A percentile compares a stretch with the other conserved stretches of the same genome.
These are phyloP conservation scores for Starmera caribaea DNA, from an alignment of 805 yeast species.

Conservation along the genomic window DNA sequence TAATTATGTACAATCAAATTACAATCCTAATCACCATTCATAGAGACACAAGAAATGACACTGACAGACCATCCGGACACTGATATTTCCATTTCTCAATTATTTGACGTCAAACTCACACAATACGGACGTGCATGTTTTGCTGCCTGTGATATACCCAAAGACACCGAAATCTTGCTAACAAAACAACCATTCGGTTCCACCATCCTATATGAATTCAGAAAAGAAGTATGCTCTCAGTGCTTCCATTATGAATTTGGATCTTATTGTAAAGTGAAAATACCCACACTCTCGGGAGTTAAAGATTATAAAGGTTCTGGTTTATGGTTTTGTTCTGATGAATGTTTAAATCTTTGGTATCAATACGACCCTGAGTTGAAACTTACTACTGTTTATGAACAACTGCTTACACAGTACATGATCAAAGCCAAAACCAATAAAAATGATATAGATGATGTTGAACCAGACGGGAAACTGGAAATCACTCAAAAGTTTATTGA, in stretches of 20 bases:
- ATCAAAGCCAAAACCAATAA: conserved; percentile 20
- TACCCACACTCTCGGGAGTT: conserved; percentile 8
- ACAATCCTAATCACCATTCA: too few species aligned
- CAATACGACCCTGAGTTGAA: conserved; percentile 25
- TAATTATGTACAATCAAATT: too few species aligned
- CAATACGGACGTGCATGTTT: conserved; percentile 56
- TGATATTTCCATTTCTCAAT: conserved; percentile 18
- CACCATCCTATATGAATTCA: conserved; percentile 40
- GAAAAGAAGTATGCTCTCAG: conserved; percentile 50
- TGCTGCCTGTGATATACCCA: conserved; percentile 29
- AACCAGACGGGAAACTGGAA: conserved; percentile 3
- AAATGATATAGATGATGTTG: conserved; percentile 5
- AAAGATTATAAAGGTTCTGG: conserved; percentile 27
- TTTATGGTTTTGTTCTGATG: conserved; percentile 43
- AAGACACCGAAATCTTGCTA: conserved; percentile 29
- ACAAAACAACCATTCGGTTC: conserved; percentile 36
- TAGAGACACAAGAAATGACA: conserved; percentile 2
- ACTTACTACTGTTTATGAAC: conserved; percentile 27
- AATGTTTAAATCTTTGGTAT: conserved; percentile 31
- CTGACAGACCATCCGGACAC: conserved; percentile 4
- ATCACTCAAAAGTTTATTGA: conserved; percentile 14
- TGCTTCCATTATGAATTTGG: conserved; percentile 46
- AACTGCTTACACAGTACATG: conserved; percentile 12
- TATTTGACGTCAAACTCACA: conserved; percentile 29
- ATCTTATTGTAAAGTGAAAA: conserved; percentile 31